Percentiles rank a stretch among this genome's conserved stretches.
Evolutionary conservation across 192 early-diverging fungal species (phyloP).

Genomic region (Coemansia sp.): DNA sequence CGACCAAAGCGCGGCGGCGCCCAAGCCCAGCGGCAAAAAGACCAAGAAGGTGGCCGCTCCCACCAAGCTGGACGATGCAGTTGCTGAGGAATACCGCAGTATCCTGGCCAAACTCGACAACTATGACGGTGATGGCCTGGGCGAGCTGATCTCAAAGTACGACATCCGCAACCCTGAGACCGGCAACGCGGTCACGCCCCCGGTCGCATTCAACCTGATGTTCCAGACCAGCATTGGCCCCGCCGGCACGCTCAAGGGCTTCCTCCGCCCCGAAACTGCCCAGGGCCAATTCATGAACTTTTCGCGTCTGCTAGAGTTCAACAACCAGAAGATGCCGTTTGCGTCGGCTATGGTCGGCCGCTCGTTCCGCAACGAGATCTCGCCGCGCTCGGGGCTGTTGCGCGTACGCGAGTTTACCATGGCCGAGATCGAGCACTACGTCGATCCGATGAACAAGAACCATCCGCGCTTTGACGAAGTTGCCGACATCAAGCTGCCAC

Average conservation of each 20-base stretch:
- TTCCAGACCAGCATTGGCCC: slow-evolving; percentile 98
- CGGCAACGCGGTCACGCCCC: slow-evolving; percentile 84
- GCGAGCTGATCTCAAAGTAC: slow-evolving; percentile 74
- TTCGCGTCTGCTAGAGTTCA: slow-evolving; percentile 92
- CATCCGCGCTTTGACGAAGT: slow-evolving; percentile 90
- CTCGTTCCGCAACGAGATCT: slow-evolving; percentile 99
- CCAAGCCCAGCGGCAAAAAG: slow-evolving; percentile 42
- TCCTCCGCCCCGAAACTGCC: slow-evolving; percentile 97
- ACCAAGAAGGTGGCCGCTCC: slow-evolving; percentile 63
- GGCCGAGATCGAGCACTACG: slow-evolving; percentile 99
- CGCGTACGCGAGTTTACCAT: slow-evolving; percentile 98
- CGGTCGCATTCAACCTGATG: slow-evolving; percentile 98
- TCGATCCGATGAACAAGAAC: slow-evolving; percentile 88
- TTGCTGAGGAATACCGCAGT: slow-evolving; percentile 69
- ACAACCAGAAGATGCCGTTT: slow-evolving; percentile 99
- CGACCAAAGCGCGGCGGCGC: slow-evolving; percentile 28
- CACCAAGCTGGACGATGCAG: slow-evolving; percentile 58
- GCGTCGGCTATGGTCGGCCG: slow-evolving; percentile 97
- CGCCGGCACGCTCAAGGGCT: slow-evolving; percentile 91
- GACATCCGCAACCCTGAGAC: slow-evolving; percentile 89
- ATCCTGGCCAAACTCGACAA: slow-evolving; percentile 97
- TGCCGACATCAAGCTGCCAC: slow-evolving; percentile 65
- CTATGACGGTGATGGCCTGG: slow-evolving; percentile 81
- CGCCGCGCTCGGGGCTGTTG: slow-evolving; percentile 88
- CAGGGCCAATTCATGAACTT: slow-evolving; percentile 99